Base-by-base conservation (phyloP, 2,329 filamentous ascomycete species). In the Tolypocladium sp. region DNA sequence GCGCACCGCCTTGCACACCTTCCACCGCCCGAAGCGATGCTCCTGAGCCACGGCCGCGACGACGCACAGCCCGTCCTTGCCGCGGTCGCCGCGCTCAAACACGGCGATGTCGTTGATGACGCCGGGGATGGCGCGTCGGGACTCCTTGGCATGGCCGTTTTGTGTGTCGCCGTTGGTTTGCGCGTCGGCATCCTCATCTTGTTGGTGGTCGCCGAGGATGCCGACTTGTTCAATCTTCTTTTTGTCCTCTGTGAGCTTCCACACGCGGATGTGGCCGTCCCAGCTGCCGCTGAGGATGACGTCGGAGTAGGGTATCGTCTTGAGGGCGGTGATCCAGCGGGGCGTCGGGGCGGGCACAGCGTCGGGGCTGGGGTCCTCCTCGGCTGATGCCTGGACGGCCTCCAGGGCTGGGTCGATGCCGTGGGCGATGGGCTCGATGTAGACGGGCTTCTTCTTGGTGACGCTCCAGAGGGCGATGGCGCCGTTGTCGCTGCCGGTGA, bases 401-500 rank as follows among this genome's bases (percentile, higher is more conserved):
- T 80, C 77, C 57, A 92, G 76, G 2, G 88, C 79, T 4, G 87
- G 84, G 61, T 97, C 92, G 57, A 95, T 77, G 38, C 94, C 94
- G 73, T 99, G 94, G 4, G 93, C 92, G 37, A 90, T 79, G 2
- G 88, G 82, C 52, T 94, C 76, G 3, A 90, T 89, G 73, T 87
- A 89, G 12, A 99, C 79, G 0, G 94, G 89, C 74, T 97, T 97
- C 82, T 99, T 99, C 78, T 96, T 96, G 70, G 92, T 84, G 27
- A 92, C 81, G 61, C 87, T 91, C 93, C 93, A 97, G 15, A 97
- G 82, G 1, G 87, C 88, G 57, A 99, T 79, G 7, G 88, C 84
- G 57, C 94, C 94, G 66, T 94, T 96, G 75, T 99, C 93, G 60
- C 90, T 90, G 27, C 93, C 94, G 0, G 94, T 99, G 62, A 99